These are phyloP conservation scores for Hypholoma fasciculare DNA, from an alignment of 768 basidiomycete species.

Conservation along the genomic window DNA sequence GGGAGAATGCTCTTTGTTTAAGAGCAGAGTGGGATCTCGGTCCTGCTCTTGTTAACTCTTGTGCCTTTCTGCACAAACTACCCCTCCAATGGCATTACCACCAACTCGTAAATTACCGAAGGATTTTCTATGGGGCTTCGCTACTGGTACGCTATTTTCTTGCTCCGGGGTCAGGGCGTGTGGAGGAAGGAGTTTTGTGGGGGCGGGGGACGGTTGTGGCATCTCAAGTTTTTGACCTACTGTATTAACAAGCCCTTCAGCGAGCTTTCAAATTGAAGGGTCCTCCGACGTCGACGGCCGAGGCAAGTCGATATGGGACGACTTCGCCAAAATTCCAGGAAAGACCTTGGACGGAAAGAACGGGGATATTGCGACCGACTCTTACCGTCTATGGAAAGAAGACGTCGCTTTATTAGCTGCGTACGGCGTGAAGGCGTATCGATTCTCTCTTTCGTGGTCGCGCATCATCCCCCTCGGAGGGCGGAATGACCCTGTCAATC, in stretches of 20 bases:
- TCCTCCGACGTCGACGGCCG: conserved; percentile 59
- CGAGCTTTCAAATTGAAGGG: conserved; percentile 77
- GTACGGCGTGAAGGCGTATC: conserved; percentile 72
- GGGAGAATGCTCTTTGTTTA: conserved; percentile 41
- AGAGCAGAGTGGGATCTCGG: conserved; percentile 28
- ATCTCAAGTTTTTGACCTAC: conserved; percentile 4
- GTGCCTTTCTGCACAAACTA: conserved; percentile 22
- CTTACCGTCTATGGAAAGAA: conserved; percentile 67
- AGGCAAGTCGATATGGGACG: conserved; percentile 76
- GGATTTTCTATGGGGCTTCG: conserved; percentile 72
- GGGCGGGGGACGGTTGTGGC: not conserved
- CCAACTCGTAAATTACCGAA: conserved; percentile 45
- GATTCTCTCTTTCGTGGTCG: conserved; percentile 78
- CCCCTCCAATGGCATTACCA: conserved; percentile 30
- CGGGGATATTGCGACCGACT: conserved; percentile 73
- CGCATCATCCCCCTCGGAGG: conserved; percentile 76
- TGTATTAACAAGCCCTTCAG: conserved; percentile 29
- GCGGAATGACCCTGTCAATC: conserved; percentile 71
- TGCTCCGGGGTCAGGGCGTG: not conserved
- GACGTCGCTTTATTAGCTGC: conserved; percentile 61
- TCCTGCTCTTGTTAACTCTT: conserved; percentile 28
- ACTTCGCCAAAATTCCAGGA: conserved; percentile 62
- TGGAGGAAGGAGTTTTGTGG: not conserved
- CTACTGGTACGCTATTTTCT: conserved; percentile 50
- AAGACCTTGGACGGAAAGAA: conserved; percentile 68